Conservation (phyloP, 2,329 filamentous ascomycete species). For the Epicoccum nigrum region DNA sequence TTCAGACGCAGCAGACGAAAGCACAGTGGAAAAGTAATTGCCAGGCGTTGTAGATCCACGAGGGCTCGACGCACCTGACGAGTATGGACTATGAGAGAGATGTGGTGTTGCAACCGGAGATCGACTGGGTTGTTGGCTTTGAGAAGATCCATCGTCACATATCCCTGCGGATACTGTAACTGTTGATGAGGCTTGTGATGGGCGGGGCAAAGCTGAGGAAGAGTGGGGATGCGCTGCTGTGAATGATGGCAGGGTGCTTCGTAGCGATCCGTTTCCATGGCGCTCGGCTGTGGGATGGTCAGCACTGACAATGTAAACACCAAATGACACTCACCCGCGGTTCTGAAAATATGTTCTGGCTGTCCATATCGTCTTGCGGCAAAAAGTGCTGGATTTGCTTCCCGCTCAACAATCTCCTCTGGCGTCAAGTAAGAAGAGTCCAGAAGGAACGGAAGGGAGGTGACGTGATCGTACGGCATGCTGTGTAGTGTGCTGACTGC, state of each 20-base stretch:
- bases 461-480: constrained; percentile 2
- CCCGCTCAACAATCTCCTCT: constrained; percentile 2
- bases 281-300: neutral
- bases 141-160: neutral
- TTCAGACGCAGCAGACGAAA: neutral
- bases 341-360: constrained; percentile 1
- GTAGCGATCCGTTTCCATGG: neutral
- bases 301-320: neutral
- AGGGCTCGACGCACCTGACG: neutral
- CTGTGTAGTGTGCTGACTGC: too few species aligned
- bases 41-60: neutral
- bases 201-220: neutral
- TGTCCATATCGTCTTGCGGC: constrained; percentile 1
- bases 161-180: neutral
- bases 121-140: neutral
- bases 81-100: neutral
- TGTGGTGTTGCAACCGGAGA: neutral
- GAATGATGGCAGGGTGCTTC: neutral
- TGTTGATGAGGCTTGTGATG: neutral
- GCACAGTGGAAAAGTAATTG: neutral
- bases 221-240: neutral
- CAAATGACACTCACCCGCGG: neutral
- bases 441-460: neutral
- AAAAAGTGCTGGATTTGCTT: neutral
- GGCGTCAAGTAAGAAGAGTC: neutral